Base-by-base conservation (phyloP, 2,329 filamentous ascomycete genomes). In the Hypoxylon sp. region DNA sequence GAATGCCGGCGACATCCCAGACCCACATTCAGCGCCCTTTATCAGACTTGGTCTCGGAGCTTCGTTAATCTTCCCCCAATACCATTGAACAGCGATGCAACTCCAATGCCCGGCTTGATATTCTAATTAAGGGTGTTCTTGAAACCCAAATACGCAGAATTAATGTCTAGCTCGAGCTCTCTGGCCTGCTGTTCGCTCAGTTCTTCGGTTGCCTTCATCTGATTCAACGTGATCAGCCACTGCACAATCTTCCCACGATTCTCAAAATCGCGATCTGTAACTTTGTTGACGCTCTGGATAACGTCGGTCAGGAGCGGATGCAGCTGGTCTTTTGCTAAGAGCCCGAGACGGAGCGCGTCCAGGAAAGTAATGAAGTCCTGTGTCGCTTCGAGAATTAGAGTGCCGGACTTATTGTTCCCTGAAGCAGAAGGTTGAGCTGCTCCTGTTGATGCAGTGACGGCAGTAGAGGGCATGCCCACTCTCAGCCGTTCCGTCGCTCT, bases 331-430 rank as follows among this genome's bases (percentile, higher is more conserved):
- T 99, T 99, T 50, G 95, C 95, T 9, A 97, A 85, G 74, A 98
- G 88, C 46, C 95, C 94, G 58, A 99, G 88, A 77, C 94, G 94
- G 73, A 99, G 86, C 14, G 96, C 96, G 77, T 99, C 96, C 55
- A 99, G 87, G 76, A 99, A 95, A 0, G 96, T 99, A 79, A 99
- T 99, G 78, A 99, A 99, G 78, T 97, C 96, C 79, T 99, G 94
- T 0, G 95, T 98, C 1, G 96, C 96, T 69, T 95, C 90, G 43
- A 96, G 83, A 63, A 98, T 96, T 34, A 97, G 79, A 2, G 88
- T 82, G 8, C 88, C 87, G 67, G 85, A 86, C 34, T 83, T 85
- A 73, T 81, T 79, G 59, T 76, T 82, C 48, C 78, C 75, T 11
- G 79, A 76, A 4, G 81, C 76, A 29, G 81, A 78, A 14, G 82